Base-by-base conservation (phyloP, 2,329 filamentous ascomycete genomes). In the Aspergillus aculeatus region DNA sequence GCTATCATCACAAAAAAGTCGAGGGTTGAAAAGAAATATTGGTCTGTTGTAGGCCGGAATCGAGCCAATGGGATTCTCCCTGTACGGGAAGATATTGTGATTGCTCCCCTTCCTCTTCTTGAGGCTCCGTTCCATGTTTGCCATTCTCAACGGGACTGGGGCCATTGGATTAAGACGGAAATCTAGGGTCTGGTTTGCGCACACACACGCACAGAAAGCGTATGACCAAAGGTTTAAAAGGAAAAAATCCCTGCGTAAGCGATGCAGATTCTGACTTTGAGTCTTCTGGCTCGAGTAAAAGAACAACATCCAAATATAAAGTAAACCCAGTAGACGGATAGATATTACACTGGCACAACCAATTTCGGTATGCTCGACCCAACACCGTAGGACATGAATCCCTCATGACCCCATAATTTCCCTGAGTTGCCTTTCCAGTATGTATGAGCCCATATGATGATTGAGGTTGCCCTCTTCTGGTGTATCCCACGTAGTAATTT, bases 381-480 rank as follows among this genome's bases (percentile, higher is more conserved):
- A 54, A 44, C 52, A 54, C 52, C 38, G 31, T 14, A 29, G 11
- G 24, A n/a, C 31, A 38, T 11, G 21, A 14, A n/a, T 24, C n/a
- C 23, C 26, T 29, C 38, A 32, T 24, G n/a, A 54, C 38, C 52
- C 44, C 32, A 41, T 19, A 29, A 19, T 44, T 26, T 26, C 32
- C 11, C 32, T 35, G 26, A 24, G 19, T 55, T 54, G n/a, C 24
- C 24, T 48, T 55, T 44, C 53, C 53, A 16, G 16, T 19, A 44
- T 47, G 50, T 48, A 19, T 29, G 52, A 54, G 38, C 52, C 23
- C 24, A 47, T 54, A 44, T 55, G 38, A 47, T 55, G 38, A 19
- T 48, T 55, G 53, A 55, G 53, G 53, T 55, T 55, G 53, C 53
- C 53, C 53, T 55, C 53, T 35, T 21, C 24, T 31, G 41, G 53